Evolutionary conservation across 306 rosid genomes (phyloP), one percentile per base, ranked within the genome.

Genomic region (Astragalus membranaceus): DNA sequence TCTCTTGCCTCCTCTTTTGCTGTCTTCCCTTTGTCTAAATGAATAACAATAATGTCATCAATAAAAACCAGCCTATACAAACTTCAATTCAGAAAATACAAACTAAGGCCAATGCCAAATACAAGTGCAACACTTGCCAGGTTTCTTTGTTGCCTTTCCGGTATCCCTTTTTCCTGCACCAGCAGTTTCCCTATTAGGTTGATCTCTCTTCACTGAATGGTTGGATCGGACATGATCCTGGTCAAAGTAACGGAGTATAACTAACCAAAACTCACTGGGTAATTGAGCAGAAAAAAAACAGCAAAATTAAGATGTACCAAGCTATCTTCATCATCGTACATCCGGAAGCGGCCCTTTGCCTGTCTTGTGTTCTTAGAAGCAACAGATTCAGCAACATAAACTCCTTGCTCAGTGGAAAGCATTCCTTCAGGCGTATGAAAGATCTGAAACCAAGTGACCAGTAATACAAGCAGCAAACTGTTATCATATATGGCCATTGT

Each of bases 1-100:
- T 91, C 99, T 30, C 99, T 85, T 53, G 97, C 97, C 85, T 94
- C 97, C 77, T 91, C 97, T 77, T 94, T 94, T 20, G 92, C 95
- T 10, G 96, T 88, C 82, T 83, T 94, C 37, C 90, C 90, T 79
- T 94, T 94, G 70, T 94, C 99, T 91, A 79, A 37, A 57, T 13
- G 32, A 72, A 74, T 36, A 68, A 51, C 44, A 66, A 36, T 39
- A 64, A 43, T 23, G 14, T 13, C 29, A 50, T 39, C 12, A 15
- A 23, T 32, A 62, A 37, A 52, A 66, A 13, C 52, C 23, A 75
- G 6, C 36, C 32, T 5, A 41, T 0, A 46, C 44, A 58, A 64
- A 67, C 51, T 63, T 7, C 12, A 52, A 33, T n/a, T 20, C 33
- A 41, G 41, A 61, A 14, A 32, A 46, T 70, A 62, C 10, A 37